A percentile compares a stretch with the other conserved stretches of the same genome.
Conservation (phyloP, 371 early-diverging fungal species). For the Enteropsectra breve region DNA sequence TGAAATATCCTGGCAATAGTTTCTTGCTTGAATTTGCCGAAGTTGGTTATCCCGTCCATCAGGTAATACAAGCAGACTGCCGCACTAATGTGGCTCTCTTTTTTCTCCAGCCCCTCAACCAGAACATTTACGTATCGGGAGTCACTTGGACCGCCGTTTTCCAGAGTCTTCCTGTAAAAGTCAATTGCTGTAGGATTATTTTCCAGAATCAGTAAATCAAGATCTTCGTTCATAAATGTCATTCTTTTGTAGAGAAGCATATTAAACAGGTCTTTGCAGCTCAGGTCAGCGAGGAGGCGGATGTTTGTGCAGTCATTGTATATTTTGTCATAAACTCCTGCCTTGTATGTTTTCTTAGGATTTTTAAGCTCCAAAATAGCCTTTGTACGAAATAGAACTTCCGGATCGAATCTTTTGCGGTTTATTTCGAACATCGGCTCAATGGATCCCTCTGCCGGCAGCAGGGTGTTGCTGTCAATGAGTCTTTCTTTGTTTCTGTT, state of each 20-base stretch:
- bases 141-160: background rate
- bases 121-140: background rate
- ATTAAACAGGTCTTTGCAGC: slow-evolving; percentile 3
- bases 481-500: background rate
- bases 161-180: slow-evolving; percentile 10
- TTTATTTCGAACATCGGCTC: slow-evolving; percentile 35
- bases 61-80: slow-evolving; percentile 10
- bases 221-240: slow-evolving; percentile 18
- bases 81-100: background rate
- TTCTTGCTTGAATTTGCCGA: slow-evolving; percentile 17
- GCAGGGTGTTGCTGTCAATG: too few species aligned
- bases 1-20: slow-evolving; percentile 32
- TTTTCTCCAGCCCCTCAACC: slow-evolving; percentile 1
- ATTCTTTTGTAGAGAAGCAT: slow-evolving; percentile 31
- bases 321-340: slow-evolving; percentile 17
- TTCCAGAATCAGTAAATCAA: slow-evolving; percentile 4
- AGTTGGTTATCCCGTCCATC: background rate
- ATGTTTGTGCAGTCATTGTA: slow-evolving; percentile 28
- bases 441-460: background rate
- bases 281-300: slow-evolving; percentile 15
- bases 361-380: slow-evolving; percentile 21
- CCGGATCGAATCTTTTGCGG: slow-evolving; percentile 38
- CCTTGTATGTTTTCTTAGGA: background rate
- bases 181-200: slow-evolving; percentile 8
- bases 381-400: slow-evolving; percentile 34